A percentile compares a stretch with the other conserved stretches of the same genome.
These are phyloP conservation scores for Daldinia childiae DNA, from an alignment of 495 filamentous ascomycete species.

Conservation along the genomic window DNA sequence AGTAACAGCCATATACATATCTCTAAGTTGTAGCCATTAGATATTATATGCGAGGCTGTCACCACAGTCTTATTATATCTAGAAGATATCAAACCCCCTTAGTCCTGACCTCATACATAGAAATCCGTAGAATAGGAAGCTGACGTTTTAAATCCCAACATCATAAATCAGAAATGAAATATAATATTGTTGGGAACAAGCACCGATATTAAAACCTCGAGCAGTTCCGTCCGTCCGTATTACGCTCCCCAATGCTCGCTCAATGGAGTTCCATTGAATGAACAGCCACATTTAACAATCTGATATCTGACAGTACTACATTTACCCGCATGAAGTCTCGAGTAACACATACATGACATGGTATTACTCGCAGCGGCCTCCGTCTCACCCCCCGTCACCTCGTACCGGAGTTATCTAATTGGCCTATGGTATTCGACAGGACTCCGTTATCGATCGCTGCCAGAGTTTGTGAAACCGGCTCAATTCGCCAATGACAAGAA, in stretches of 20 bases:
- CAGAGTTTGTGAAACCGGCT: background rate
- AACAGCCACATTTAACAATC: background rate
- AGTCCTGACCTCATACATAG: background rate
- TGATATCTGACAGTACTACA: background rate
- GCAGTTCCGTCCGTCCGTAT: background rate
- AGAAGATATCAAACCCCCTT: background rate
- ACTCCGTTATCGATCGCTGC: background rate
- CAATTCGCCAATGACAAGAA: background rate
- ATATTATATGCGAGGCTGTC: too few relatives aligned
- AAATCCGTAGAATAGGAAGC: background rate
- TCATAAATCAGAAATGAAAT: background rate
- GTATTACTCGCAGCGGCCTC: conserved; percentile 5
- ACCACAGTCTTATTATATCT: background rate
- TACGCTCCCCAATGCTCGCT: background rate
- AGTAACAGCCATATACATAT: too few relatives aligned
- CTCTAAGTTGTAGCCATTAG: too few relatives aligned
- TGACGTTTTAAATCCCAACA: background rate
- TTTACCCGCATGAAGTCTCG: conserved; percentile 5
- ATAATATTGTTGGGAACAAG: background rate
- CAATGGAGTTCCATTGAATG: background rate
- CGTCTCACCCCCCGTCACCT: background rate
- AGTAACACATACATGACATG: background rate
- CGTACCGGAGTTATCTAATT: background rate
- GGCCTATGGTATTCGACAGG: background rate
- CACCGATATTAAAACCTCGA: background rate